Percentiles rank a stretch among this genome's conserved stretches.
Evolutionary conservation across 1,284 basidiomycete species (phyloP).

Genomic region (Ceratobasidium sp.): DNA sequence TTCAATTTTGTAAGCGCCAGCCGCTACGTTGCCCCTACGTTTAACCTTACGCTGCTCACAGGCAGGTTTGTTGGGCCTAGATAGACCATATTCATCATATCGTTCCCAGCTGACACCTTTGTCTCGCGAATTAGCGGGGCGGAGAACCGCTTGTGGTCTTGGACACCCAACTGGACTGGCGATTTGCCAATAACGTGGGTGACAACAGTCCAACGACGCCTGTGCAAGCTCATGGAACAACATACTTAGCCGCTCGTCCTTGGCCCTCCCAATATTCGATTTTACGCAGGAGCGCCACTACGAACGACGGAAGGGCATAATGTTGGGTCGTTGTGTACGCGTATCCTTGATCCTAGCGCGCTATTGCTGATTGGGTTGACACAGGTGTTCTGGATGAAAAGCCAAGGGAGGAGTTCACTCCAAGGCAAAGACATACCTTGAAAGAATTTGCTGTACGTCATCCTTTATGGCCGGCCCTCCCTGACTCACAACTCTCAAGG

Average conservation of each 20-base stretch:
- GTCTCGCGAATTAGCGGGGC: conserved; percentile 55
- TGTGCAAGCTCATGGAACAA: not conserved
- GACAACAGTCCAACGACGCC: not conserved
- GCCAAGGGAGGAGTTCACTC: conserved; percentile 84
- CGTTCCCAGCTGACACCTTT: not conserved
- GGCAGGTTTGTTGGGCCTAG: conserved; percentile 12
- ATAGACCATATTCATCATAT: not conserved
- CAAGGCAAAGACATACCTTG: conserved; percentile 86
- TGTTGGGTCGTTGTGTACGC: conserved; percentile 70
- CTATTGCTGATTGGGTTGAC: not conserved
- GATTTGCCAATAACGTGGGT: conserved; percentile 79
- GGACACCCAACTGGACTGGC: conserved; percentile 84
- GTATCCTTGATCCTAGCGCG: not conserved
- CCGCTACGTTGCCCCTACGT: not conserved
- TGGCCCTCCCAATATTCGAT: conserved; percentile 73
- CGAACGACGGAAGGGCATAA: conserved; percentile 90
- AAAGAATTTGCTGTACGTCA: conserved; percentile 81
- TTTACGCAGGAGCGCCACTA: conserved; percentile 91
- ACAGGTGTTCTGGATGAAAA: conserved; percentile 79
- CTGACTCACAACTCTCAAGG: conserved; percentile 50
- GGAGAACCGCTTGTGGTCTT: conserved; percentile 89
- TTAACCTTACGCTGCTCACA: not conserved
- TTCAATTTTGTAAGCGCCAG: conserved; percentile 77
- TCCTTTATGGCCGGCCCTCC: not conserved
- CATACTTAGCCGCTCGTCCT: conserved; percentile 71